Evolutionary conservation across 2,329 filamentous ascomycete species (phyloP), one percentile per base, ranked within the genome.

Genomic region (Alternaria gansuensis): DNA sequence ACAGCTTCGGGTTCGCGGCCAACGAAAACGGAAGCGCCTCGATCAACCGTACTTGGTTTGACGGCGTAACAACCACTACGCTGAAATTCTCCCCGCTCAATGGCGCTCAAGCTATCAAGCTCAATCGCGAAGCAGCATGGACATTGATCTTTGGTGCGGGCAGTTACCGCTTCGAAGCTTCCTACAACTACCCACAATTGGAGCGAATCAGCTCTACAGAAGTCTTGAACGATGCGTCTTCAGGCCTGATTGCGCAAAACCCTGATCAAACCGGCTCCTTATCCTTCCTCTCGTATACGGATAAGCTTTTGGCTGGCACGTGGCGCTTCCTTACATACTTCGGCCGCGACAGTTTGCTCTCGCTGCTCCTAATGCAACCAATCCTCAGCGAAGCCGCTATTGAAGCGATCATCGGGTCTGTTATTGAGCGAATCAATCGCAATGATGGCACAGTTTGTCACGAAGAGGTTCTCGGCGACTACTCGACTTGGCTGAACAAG

Each of bases 321-420:
- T 90, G 87, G 87, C 78, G 86, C 1, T 90, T 89, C 64, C 72
- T 90, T 43, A 89, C 87, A 0, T 90, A 89, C 67, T 89, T 90
- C 74, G 87, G 87, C 0, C 82, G 87, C 10, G 87, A 90, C 67
- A 87, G 83, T 60, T 87, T 89, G 80, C 87, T 90, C 37, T 80
- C 85, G 1, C 78, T 84, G 13, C 79, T 89, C 0, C 76, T 90
- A 0, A 76, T 89, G 29, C 82, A 87, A 56, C 82, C 85, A 0
- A 79, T 89, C 0, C 76, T 90, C 1, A 87, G 84, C 50, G 77
- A 81, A 41, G 85, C 85, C 0, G 76, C 85, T 0, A 79, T 87
- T 13, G 87, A 90, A 69, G 86, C 87, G 3, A 85, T 88, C 2
- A 84, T 89, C 21, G 80, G 80, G 0, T 83, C 85, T 2, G 85